Evolutionary conservation across 805 yeast species (phyloP).

Genomic region (Pichia membranifaciens): DNA sequence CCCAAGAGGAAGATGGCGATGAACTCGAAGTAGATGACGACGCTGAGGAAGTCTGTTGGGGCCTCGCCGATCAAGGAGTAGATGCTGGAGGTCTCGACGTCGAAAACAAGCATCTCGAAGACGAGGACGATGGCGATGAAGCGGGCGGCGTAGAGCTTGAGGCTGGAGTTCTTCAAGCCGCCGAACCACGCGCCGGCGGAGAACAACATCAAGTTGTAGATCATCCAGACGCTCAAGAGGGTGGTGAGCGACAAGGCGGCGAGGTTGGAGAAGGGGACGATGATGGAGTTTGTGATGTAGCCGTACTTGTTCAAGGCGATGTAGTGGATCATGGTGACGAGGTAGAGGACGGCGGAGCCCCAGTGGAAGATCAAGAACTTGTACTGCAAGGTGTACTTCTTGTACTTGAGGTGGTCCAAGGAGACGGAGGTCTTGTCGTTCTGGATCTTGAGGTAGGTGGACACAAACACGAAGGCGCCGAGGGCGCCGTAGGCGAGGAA

Average conservation of each 20-base stretch:
- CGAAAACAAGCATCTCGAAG: slow-evolving; percentile 26
- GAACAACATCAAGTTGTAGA: slow-evolving; percentile 28
- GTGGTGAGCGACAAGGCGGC: slow-evolving; percentile 21
- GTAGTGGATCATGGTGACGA: slow-evolving; percentile 17
- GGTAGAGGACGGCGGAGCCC: slow-evolving; percentile 17
- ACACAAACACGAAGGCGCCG: slow-evolving; percentile 14
- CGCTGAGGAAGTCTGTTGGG: slow-evolving; percentile 17
- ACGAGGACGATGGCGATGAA: slow-evolving; percentile 18
- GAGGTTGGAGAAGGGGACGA: slow-evolving; percentile 20
- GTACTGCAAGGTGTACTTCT: slow-evolving; percentile 23
- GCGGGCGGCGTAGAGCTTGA: slow-evolving; percentile 16
- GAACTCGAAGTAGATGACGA: slow-evolving; percentile 23
- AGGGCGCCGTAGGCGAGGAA: slow-evolving; percentile 18
- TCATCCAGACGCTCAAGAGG: slow-evolving; percentile 26
- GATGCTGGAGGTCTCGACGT: slow-evolving; percentile 25
- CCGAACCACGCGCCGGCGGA: slow-evolving; percentile 24
- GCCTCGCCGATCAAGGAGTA: slow-evolving; percentile 26
- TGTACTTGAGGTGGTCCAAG: slow-evolving; percentile 16
- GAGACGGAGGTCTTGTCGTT: slow-evolving; percentile 20
- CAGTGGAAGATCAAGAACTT: slow-evolving; percentile 21
- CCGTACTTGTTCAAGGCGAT: slow-evolving; percentile 23
- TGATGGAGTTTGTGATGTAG: slow-evolving; percentile 20
- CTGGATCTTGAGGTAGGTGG: slow-evolving; percentile 14
- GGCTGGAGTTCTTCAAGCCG: slow-evolving; percentile 5
- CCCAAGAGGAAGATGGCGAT: slow-evolving; percentile 15